Base-by-base conservation (phyloP, 495 filamentous ascomycete species). In the Podospora didyma region DNA sequence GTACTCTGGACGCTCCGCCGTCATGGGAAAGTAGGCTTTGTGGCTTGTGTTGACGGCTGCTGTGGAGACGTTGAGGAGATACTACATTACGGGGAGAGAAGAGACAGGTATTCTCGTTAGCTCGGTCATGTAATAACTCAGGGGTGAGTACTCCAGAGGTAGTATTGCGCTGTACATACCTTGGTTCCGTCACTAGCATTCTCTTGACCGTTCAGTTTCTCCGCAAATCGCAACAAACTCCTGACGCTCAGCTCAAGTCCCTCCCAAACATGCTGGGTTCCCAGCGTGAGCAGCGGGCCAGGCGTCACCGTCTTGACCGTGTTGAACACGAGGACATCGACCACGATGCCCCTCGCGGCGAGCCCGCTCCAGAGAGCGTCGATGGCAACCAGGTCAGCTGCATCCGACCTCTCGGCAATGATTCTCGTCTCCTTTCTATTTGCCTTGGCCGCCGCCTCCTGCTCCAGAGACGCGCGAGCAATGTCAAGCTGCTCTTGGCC, bases 291-390 rank as follows among this genome's bases (percentile, higher is more conserved):
- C 1, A 75, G 6, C 0, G 71, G 55, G 31, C 54, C 49, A 2
- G 2, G 0, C 23, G 49, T 35, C 3, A 58, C 34, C 10, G 62
- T 24, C 20, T 24, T 41, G 3, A 64, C 69, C 1, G 64, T 67
- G 57, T 74, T 75, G 19, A 70, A 50, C 4, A 73, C 59, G 0
- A 75, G 56, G 14, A 74, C 72, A 24, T 75, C 72, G 51, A 73
- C 60, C 35, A 60, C 37, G 3, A 64, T 55, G 26, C 65, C 65
- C 11, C 65, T 59, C 20, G 34, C 56, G 0, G 55, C 59, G 6
- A 77, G 53, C 3, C 44, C 42, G 0, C 46, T 45, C 73, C 73
- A 77, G 11, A 76, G 62, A 39, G 26, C 54, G 1, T 60, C 60
- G 19, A 69, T 55, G n/a, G 58, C 58, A 3, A 56, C 51, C 2